Evolutionary conservation across 768 basidiomycete genomes (phyloP), one percentile per base, ranked within the genome.

Genomic region (Butyriboletus loyo): DNA sequence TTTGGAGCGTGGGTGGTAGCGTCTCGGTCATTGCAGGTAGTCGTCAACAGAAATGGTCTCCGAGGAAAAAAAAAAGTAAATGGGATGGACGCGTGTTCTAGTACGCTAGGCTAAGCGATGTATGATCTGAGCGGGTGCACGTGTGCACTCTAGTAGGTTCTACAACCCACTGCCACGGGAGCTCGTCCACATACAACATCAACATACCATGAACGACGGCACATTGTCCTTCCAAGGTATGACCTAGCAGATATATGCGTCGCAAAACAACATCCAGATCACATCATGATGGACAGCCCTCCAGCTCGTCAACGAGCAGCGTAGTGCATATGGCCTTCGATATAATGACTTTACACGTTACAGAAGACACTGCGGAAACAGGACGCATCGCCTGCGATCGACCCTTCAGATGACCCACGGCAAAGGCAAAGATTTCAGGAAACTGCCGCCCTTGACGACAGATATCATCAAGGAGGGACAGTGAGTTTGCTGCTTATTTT

Each of bases 351-450:
- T 85, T 68, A 74, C 77, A 48, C 84, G 94, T 46, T 98, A 98
- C 73, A 92, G 94, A 60, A 92, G 92, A 60, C 94, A 98, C 63
- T 96, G 93, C 66, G 84, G 88, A 7, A 92, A 93, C 67, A 84
- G 90, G 63, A 88, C 94, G 0, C 92, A 94, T 71, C 85, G 91
- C 44, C 75, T 97, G 36, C 84, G 94, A 56, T 91, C 89, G 27
- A 78, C 84, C 1, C 79, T 94, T 44, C 92, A 89, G 65, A 81
- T 85, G 75, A 90, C 89, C 17, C 90, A 94, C 60, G 92, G 92
- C 28, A 91, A 89, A 65, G 90, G 90, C 22, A 86, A 85, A 59
- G 90, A 92, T 42, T 98, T 92, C 78, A 96, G 92, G 74, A 91
- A 89, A 61, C 66, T 86, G 22, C 82, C 91, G 8, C 70, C 82